Base-by-base conservation (phyloP, 2,329 filamentous ascomycete species). In the Phyllosticta ampelicida region DNA sequence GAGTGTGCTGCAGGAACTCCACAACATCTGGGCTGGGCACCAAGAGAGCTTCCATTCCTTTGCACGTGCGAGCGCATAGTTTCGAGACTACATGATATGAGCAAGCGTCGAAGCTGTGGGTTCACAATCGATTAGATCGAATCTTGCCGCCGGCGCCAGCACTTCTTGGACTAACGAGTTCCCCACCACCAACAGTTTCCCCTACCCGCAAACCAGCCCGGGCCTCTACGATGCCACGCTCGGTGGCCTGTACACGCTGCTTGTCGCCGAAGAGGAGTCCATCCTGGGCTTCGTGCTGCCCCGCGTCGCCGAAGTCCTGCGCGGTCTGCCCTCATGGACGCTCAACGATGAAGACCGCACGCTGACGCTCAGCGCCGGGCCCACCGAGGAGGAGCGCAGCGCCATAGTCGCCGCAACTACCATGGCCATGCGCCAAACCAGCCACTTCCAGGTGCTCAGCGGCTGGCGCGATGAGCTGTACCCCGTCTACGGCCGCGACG, bases 371-470 rank as follows among this genome's bases (percentile, higher is more conserved):
- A 28, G 16, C 18, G 80, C 85, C 60, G 78, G 81, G 13, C 70
- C 76, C 19, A 85, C 80, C 1, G 83, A 86, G 53, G 73, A 77
- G 16, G 79, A 84, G 64, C 84, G 91, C 55, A 90, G 81, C 51
- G 72, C 75, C 5, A 69, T 77, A 9, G 70, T 85, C 9, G 76
- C 75, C 3, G 73, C 76, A 51, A 85, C 90, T 4, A 78, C 86
- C 36, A 68, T 76, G 1, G 81, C 86, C 63, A 89, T 91, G 79
- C 84, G 86, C 18, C 75, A 81, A n/a, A 79, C 81, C n/a, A 75
- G 80, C 6, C 82, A 81, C 1, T 97, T 97, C 69, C 76, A 82
- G 48, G 78, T 95, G 0, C 78, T 97, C 62, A 64, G 71, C 44
- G 67, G 74, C 64, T 77, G 73, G 73, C 64, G 72, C 8, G 65